A percentile compares a stretch with the other conserved stretches of the same genome.
These are phyloP conservation scores for Dactylis glomerata DNA, from an alignment of 176 grass and related monocot species.

Conservation along the genomic window DNA sequence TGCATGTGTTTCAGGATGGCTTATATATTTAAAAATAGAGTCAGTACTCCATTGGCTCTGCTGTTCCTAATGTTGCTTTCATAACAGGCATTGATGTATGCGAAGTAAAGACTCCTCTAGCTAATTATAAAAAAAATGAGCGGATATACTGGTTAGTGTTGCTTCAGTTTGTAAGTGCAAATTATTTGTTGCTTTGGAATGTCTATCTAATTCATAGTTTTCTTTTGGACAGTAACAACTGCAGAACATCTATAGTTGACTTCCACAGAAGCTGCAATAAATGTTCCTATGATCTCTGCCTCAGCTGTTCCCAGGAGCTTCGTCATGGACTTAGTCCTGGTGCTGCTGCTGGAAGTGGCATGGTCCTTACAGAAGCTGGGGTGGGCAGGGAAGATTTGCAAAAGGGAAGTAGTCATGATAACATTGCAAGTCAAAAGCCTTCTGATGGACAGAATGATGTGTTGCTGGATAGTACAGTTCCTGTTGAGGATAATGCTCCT, in stretches of 20 bases:
- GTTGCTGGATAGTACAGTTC: neutral
- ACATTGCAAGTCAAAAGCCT: neutral
- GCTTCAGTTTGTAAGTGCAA: neutral
- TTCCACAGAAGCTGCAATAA: conserved; percentile 64
- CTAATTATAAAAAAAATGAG: conserved; percentile 15
- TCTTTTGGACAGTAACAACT: conserved; percentile 55
- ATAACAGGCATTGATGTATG: conserved; percentile 33
- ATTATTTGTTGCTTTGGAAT: neutral
- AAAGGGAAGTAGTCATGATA: neutral
- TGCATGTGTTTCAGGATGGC: neutral
- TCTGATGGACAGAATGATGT: neutral
- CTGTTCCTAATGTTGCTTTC: conserved; percentile 13
- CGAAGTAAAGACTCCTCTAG: conserved; percentile 32
- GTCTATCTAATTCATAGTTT: conserved; percentile 6
- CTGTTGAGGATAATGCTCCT: neutral
- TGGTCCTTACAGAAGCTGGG: neutral
- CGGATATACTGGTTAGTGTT: conserved; percentile 71
- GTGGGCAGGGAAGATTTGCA: conserved; percentile 9
- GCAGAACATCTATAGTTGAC: conserved; percentile 83
- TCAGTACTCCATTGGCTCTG: neutral
- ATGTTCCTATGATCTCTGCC: conserved; percentile 73
- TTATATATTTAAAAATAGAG: neutral
- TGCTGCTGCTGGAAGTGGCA: neutral
- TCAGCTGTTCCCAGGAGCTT: conserved; percentile 63
- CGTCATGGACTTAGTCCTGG: conserved; percentile 36